Evolutionary conservation across 768 basidiomycete genomes (phyloP).

Genomic region (Rhodotorula taiwanensis): DNA sequence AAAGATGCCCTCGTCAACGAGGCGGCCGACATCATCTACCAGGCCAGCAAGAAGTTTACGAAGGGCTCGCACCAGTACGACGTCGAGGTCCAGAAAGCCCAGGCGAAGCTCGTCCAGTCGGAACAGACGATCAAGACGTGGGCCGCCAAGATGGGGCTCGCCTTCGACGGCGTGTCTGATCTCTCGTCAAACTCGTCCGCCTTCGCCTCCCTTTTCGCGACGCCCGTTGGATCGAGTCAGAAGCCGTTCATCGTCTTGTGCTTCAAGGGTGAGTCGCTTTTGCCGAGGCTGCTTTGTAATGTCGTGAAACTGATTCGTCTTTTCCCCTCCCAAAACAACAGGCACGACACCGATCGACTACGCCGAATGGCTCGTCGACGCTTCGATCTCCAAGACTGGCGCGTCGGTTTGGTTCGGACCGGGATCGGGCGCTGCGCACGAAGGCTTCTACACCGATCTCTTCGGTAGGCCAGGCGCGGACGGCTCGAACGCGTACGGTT

Average conservation of each 20-base stretch:
- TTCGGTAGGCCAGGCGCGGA: background rate
- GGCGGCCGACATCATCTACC: background rate
- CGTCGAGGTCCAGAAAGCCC: background rate
- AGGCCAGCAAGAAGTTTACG: background rate
- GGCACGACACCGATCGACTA: slow-evolving; percentile 23
- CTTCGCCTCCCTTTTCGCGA: slow-evolving; percentile 20
- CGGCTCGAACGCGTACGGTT: slow-evolving; percentile 20
- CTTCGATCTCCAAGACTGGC: slow-evolving; percentile 12
- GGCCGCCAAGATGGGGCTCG: slow-evolving; percentile 11
- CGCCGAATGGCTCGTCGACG: slow-evolving; percentile 26
- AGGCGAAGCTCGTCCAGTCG: background rate
- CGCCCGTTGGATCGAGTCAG: background rate
- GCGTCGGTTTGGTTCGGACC: slow-evolving; percentile 21
- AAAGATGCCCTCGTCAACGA: background rate
- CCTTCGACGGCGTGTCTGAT: slow-evolving; percentile 21
- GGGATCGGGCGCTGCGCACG: slow-evolving; percentile 8
- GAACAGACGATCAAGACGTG: slow-evolving; percentile 18
- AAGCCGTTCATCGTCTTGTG: slow-evolving; percentile 26
- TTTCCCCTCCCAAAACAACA: background rate
- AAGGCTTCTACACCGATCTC: slow-evolving; percentile 20
- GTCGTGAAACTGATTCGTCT: background rate
- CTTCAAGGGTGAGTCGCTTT: slow-evolving; percentile 17
- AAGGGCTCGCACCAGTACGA: background rate
- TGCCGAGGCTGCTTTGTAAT: too few species aligned
- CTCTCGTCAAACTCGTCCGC: slow-evolving; percentile 10